Base-by-base conservation (phyloP, 2,329 filamentous ascomycete species). In the Emmonsiellopsis sp. region DNA sequence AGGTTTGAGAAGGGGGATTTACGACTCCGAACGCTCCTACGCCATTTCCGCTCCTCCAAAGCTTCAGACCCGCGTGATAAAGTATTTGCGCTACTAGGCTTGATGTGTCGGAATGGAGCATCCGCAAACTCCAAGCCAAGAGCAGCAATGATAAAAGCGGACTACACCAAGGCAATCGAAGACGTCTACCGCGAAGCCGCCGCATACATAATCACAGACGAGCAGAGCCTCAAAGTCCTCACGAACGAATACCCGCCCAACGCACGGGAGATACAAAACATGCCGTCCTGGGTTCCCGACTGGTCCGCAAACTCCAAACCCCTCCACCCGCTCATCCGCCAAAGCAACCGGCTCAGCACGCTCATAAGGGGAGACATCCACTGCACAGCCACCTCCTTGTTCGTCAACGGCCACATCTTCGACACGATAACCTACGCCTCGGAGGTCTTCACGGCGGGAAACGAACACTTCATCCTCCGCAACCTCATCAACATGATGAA, bases 31-130 rank as follows among this genome's bases (percentile, higher is more conserved):
- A 51, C 50, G 11, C 50, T 51, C 11, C 41, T 51, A n/a, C 45
- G 34, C 7, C 38, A 42, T 42, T 55, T 44, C 31, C 42, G 45
- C 35, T 11, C 26, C 9, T 46, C 46, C 30, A 45, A 55, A 40
- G 50, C 35, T 1, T 50, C 47, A 16, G 55, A 57, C 31, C 54
- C 54, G 26, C 50, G 55, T 26, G 55, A 57, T 42, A 55, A 56
- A 43, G 54, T 57, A n/a, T 57, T 54, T 56, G 55, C 45, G 16
- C 31, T 52, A 3, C 51, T 57, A 35, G 54, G 54, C n/a, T 42
- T 57, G 20, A 31, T 52, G 44, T 41, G 34, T 41, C 11, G 37
- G 13, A 47, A 43, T n/a, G 10, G 30, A 37, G 20, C 42, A 11
- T 45, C 49, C 4, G 13, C 32, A 2, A 31, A 53, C 16, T 15